A percentile compares a stretch with the other conserved stretches of the same genome.
phyloP scores from a whole-genome alignment of 345 rosid genomes.

The Erucastrum elatum region DNA sequence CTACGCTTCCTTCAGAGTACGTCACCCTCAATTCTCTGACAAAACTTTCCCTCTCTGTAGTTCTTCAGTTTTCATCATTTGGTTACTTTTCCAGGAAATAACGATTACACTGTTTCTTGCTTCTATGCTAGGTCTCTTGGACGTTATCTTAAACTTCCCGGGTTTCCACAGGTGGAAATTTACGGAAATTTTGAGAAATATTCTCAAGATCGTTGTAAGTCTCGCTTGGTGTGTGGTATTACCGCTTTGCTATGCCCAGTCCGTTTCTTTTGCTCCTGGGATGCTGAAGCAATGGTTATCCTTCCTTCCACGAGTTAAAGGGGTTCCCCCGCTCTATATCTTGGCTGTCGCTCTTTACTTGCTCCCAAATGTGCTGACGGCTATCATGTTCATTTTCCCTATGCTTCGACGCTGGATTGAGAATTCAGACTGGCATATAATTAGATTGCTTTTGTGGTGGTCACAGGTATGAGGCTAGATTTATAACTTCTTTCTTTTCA shows the following conservation, averaged over 20 bases:
- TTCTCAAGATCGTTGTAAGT: constrained; percentile 73
- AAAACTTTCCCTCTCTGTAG: not conserved
- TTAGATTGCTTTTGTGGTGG: constrained; percentile 96
- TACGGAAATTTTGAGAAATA: constrained; percentile 67
- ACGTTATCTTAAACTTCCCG: constrained; percentile 86
- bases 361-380: constrained; percentile 77
- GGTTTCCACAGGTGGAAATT: constrained; percentile 93
- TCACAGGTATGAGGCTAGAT: constrained; percentile 67
- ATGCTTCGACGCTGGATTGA: constrained; percentile 98
- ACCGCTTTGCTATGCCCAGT: constrained; percentile 68
- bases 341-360: constrained; percentile 77
- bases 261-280: constrained; percentile 51
- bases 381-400: constrained; percentile 84
- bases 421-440: constrained; percentile 89
- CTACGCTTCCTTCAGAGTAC: constrained; percentile 90
- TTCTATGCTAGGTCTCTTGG: constrained; percentile 68
- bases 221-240: constrained; percentile 76
- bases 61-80: constrained; percentile 13
- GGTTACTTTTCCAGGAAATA: constrained; percentile 17
- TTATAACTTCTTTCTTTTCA: not conserved
- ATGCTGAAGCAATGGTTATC: constrained; percentile 48
- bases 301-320: constrained; percentile 60
- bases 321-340: constrained; percentile 74
- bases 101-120: constrained; percentile 24
- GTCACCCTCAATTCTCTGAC: constrained; percentile 22